phyloP scores from a whole-genome alignment of 768 basidiomycete genomes.

The Favolaschia claudopus region DNA sequence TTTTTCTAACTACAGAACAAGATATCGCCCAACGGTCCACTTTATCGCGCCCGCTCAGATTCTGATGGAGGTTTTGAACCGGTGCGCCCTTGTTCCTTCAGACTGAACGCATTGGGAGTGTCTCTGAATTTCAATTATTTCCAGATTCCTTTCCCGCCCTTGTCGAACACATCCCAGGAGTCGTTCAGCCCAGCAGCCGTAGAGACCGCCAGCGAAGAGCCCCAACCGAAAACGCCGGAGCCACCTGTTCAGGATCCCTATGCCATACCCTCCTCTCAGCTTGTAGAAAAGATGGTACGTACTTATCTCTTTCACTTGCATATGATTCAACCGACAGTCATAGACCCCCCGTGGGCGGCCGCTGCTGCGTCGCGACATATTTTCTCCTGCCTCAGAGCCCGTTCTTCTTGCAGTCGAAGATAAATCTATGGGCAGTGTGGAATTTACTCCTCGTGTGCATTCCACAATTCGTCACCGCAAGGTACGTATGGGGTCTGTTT shows the following conservation, averaged over 20 bases:
- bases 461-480: conserved; percentile 21
- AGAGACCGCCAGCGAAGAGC: too few relatives aligned
- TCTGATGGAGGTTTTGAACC: too few relatives aligned
- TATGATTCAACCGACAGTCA: neutral
- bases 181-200: too few relatives aligned
- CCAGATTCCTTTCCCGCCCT: too few relatives aligned
- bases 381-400: conserved; percentile 6
- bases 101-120: too few relatives aligned
- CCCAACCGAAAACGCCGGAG: conserved; percentile 4
- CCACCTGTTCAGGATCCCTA: conserved; percentile 1
- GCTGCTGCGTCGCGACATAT: conserved; percentile 14
- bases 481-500: neutral
- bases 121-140: too few relatives aligned
- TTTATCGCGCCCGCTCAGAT: neutral
- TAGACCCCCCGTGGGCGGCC: conserved; percentile 14
- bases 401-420: neutral
- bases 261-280: neutral
- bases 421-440: neutral
- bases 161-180: too few relatives aligned
- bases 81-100: too few relatives aligned
- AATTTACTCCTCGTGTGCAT: conserved; percentile 11
- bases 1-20: neutral
- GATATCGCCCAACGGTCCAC: neutral
- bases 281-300: conserved; percentile 3
- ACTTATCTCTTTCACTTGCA: neutral